Evolutionary conservation across 108 stramenopile species (phyloP).

Genomic region (Bacterosira constricta): DNA sequence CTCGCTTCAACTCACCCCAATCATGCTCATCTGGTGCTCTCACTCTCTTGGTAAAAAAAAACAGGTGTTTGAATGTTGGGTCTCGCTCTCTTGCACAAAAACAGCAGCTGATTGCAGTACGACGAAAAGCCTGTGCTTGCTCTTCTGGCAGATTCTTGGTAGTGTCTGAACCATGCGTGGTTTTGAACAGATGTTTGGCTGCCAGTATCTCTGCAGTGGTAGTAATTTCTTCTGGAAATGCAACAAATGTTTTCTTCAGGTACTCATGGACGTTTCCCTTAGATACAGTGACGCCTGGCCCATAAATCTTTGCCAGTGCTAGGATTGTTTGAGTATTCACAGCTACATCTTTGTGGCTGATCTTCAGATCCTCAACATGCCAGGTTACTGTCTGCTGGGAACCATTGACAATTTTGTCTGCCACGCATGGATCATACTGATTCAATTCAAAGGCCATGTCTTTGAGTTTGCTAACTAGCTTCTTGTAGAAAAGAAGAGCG

Average conservation of each 20-base stretch:
- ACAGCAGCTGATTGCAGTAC: too few relatives aligned
- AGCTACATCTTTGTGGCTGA: constrained; percentile 15
- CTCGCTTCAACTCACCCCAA: too few relatives aligned
- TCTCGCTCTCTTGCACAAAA: too few relatives aligned
- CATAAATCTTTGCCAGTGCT: constrained; percentile 50
- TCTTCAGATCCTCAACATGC: constrained; percentile 51
- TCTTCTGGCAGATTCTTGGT: background rate
- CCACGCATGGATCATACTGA: constrained; percentile 46
- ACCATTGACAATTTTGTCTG: constrained; percentile 41
- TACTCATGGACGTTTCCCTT: constrained; percentile 41
- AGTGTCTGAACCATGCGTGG: background rate
- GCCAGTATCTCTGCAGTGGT: constrained; percentile 19
- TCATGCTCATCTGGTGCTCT: too few relatives aligned
- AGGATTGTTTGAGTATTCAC: constrained; percentile 30
- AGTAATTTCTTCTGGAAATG: constrained; percentile 17
- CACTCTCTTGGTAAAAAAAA: too few relatives aligned
- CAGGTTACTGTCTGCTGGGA: constrained; percentile 41
- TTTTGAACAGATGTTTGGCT: constrained; percentile 26
- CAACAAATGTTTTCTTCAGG: constrained; percentile 14
- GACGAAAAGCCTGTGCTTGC: constrained; percentile 1
- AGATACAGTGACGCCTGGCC: constrained; percentile 14
- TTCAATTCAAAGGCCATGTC: constrained; percentile 30
- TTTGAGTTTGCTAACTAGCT: constrained; percentile 17
- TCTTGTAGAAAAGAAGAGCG: constrained; percentile 40
- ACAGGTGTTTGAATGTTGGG: too few relatives aligned